These are phyloP conservation scores for Globomyces sp. DNA, from an alignment of 371 early-diverging fungal genomes.

Conservation along the genomic window DNA sequence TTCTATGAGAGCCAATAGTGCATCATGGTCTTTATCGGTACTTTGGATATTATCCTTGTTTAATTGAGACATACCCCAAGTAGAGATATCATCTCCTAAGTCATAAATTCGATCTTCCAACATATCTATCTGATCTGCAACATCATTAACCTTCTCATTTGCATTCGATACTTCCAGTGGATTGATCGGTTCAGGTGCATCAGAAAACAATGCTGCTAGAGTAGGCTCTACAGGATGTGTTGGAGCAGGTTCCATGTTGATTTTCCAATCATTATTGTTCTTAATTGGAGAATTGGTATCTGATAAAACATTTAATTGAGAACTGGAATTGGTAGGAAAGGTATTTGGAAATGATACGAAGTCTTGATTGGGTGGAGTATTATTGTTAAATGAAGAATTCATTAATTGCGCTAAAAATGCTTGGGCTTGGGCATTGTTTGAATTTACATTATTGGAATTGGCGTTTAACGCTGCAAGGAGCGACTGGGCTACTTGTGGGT, in stretches of 20 bases:
- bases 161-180: background rate
- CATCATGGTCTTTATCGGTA: background rate
- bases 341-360: too few species aligned
- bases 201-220: too few species aligned
- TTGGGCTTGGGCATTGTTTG: too few species aligned
- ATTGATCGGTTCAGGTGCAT: background rate
- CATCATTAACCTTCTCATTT: slow-evolving; percentile 1
- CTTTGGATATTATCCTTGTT: background rate
- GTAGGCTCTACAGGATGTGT: too few species aligned
- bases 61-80: background rate
- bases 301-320: background rate
- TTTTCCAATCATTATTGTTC: too few species aligned
- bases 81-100: background rate
- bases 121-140: slow-evolving; percentile 41
- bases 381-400: too few species aligned
- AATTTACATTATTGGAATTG: too few species aligned
- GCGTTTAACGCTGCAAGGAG: too few species aligned
- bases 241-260: too few species aligned
- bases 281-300: background rate
- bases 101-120: slow-evolving; percentile 39
- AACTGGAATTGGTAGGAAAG: background rate
- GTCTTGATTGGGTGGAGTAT: too few species aligned
- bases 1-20: background rate
- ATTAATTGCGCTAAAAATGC: too few species aligned
- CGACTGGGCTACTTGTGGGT: too few species aligned